A percentile compares a stretch with the other conserved stretches of the same genome.
Evolutionary conservation across 257 asterid genomes (phyloP).

Genomic region (Plantago elongata): DNA sequence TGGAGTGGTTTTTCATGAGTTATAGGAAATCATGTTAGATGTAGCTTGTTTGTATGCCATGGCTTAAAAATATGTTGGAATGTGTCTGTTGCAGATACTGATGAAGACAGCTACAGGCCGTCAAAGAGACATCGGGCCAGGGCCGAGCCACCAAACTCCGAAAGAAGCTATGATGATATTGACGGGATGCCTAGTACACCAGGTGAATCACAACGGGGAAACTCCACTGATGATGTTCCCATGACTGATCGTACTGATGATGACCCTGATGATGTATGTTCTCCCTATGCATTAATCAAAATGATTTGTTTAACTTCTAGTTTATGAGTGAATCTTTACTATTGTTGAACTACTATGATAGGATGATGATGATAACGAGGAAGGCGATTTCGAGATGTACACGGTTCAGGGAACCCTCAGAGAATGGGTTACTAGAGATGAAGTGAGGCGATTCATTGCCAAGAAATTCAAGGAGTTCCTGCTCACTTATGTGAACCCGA

Average conservation of each 20-base stretch:
- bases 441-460: conserved; percentile 89
- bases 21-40: no score
- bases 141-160: conserved; percentile 53
- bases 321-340: no score
- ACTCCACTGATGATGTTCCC: conserved; percentile 69
- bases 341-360: conserved; percentile 18
- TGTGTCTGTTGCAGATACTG: conserved; percentile 57
- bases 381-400: conserved; percentile 83
- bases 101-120: conserved; percentile 80
- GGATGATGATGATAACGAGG: conserved; percentile 93
- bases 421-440: conserved; percentile 99
- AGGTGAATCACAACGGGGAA: conserved; percentile 54
- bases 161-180: conserved; percentile 54
- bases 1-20: no score
- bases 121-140: conserved; percentile 76
- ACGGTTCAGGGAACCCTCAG: conserved; percentile 93
- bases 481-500: conserved; percentile 74
- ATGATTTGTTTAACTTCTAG: neutral
- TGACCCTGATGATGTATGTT: conserved; percentile 62
- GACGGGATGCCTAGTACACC: conserved; percentile 88
- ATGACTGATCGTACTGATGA: conserved; percentile 93
- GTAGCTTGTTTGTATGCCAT: neutral
- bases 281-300: neutral
- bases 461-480: conserved; percentile 86
- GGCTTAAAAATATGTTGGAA: conserved; percentile 1